phyloP scores from a whole-genome alignment of 1,139 yeast species.

The Sugiyamaella castrensis region DNA sequence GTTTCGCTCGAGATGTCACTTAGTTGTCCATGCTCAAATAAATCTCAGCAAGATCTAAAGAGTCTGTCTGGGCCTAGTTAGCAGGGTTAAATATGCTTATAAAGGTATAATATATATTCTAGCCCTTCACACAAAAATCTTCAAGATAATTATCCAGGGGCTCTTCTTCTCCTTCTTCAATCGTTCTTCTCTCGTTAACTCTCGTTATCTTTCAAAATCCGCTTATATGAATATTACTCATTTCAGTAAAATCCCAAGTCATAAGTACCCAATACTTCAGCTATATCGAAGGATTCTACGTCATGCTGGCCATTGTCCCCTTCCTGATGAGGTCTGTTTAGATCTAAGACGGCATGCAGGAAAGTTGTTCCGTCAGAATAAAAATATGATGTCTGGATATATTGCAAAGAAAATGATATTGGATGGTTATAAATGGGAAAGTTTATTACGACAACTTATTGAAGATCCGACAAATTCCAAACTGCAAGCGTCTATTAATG shows the following conservation, averaged over 20 bases:
- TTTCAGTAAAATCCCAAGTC: slow-evolving; percentile 21
- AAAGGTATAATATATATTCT: no score
- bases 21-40: no score
- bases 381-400: slow-evolving; percentile 17
- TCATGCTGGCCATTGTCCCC: slow-evolving; percentile 19
- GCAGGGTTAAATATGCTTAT: no score
- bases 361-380: slow-evolving; percentile 8
- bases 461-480: slow-evolving; percentile 4
- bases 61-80: no score
- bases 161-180: no score
- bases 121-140: no score
- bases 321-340: slow-evolving; percentile 6
- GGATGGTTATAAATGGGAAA: slow-evolving; percentile 24
- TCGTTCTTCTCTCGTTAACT: background rate
- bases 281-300: slow-evolving; percentile 24
- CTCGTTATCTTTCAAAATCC: background rate
- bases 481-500: background rate
- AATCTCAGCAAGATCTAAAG: no score
- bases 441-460: slow-evolving; percentile 14
- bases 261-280: slow-evolving; percentile 23
- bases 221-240: slow-evolving; percentile 14
- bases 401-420: slow-evolving; percentile 17
- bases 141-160: no score
- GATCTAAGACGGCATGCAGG: slow-evolving; percentile 1
- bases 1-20: no score